Percentiles rank a stretch among this genome's conserved stretches.
phyloP scores from a whole-genome alignment of 352 stramenopile species.

The Phytophthora vignae region DNA sequence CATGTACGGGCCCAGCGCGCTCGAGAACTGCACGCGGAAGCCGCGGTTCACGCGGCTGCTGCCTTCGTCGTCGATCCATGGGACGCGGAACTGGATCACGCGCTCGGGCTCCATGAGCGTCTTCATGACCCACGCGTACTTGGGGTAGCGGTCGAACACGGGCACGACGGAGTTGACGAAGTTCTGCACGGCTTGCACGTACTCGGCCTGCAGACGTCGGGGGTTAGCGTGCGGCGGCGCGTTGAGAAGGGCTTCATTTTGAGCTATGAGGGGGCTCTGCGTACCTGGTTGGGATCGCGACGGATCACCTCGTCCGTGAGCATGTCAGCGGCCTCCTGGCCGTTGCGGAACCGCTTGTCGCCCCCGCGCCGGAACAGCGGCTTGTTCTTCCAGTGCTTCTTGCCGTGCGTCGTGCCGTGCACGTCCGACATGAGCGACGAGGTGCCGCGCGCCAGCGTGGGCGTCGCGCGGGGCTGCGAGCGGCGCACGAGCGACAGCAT shows the following conservation, averaged over 20 bases:
- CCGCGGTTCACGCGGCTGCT: constrained; percentile 96
- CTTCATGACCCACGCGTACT: constrained; percentile 93
- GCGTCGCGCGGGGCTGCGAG: constrained; percentile 25
- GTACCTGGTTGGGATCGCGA: constrained; percentile 79
- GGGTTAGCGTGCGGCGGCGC: constrained; percentile 5
- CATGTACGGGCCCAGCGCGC: constrained; percentile 93
- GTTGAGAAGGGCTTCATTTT: constrained; percentile 22
- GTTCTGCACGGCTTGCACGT: constrained; percentile 76
- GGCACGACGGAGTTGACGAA: constrained; percentile 88
- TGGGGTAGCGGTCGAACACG: constrained; percentile 89
- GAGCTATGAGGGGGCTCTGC: constrained; percentile 6
- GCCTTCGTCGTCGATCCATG: constrained; percentile 97
- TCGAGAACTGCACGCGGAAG: constrained; percentile 98
- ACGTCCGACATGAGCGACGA: constrained; percentile 90
- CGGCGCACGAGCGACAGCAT: constrained; percentile 42
- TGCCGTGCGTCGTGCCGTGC: constrained; percentile 87
- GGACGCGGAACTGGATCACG: constrained; percentile 95
- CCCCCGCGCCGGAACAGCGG: constrained; percentile 96
- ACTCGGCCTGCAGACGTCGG: constrained; percentile 38
- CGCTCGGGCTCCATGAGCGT: constrained; percentile 96
- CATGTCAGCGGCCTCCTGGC: constrained; percentile 95
- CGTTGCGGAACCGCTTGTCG: constrained; percentile 96
- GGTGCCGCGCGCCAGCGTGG: constrained; percentile 37
- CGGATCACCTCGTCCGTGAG: constrained; percentile 85
- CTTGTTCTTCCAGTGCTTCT: constrained; percentile 97